Base-by-base conservation (phyloP, 768 basidiomycete species). In the Lactarius hengduanensis region DNA sequence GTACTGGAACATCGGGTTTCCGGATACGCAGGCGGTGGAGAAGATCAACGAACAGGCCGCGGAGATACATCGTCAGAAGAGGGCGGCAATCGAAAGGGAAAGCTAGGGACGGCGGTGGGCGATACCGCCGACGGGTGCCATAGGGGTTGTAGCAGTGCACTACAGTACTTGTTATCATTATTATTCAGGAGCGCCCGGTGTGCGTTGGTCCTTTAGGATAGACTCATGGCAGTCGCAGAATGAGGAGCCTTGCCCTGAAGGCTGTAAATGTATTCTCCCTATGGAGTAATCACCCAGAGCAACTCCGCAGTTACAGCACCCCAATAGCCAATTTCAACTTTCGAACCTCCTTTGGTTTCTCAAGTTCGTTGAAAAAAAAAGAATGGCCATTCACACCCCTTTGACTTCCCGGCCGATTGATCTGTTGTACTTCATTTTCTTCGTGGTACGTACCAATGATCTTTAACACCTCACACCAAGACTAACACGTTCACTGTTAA, bases 1-100 rank as follows among this genome's bases (percentile, higher is more conserved):
- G 18, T 96, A 92, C 76, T 96, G 94, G 92, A 81, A 88, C 63
- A 94, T 96, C 64, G 93, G 90, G 1, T 96, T 98, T 74, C 95
- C 95, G 1, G 80, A 81, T 69, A 95, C 94, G 4, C 94, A 96
- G 75, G 86, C 92, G 73, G 87, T 86, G 18, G 82, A 80, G 56
- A 82, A 82, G 62, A 94, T 96, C 71, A 96, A 96, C 74, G 77
- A 79, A 66, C 78, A 78, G 64, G 95, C 94, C 10, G 82, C 80
- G 64, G 83, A 84, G 72, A 92, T 94, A 84, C 87, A 91, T 69
- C 77, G 76, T 71, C 79, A 81, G 74, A 93, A 93, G 78, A 79
- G 80, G 66, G 76, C 80, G 8, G 77, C 80, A 63, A 79, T 92
- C 7, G 85, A 86, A 69, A 76, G 72, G 62, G 90, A 92, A n/a